Base-by-base conservation (phyloP, 768 basidiomycete species). In the Pseudohyphozyma bogoriensis region DNA sequence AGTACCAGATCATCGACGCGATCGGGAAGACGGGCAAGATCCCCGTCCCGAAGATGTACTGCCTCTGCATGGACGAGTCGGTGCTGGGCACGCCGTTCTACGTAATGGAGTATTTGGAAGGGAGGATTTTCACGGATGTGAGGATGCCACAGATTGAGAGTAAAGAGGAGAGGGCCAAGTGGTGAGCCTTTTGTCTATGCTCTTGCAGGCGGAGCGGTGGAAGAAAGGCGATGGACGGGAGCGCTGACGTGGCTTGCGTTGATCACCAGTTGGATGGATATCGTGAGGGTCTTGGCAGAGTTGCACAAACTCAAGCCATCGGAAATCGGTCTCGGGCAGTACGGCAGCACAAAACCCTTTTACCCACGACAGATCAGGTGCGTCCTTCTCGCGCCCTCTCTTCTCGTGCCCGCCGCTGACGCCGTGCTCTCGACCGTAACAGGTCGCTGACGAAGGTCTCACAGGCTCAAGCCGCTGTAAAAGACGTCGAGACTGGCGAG, bases 31-130 rank as follows among this genome's bases (percentile, higher is more conserved):
- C 90, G 73, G 95, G 93, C 80, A 3, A 71, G 35, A 83, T 96
- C 18, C 93, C 92, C 1, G 83, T 95, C 1, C 93, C 93, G 1
- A 81, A 83, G 67, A 87, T 90, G 0, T 85, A 86, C 61, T 78
- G 83, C 29, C 77, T 96, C 2, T 71, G 93, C 71, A 83, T 86
- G 68, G 88, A 96, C 70, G 76, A 69, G 37, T 69, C 75, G 4
- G 79, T 96, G 42, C 78, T 93, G 24, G 93, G 92, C 4, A 89
- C 90, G 28, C 82, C 85, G 3, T 96, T 96, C 75, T 97, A 95
- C 72, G 80, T 96, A 47, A 97, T 99, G 93, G 86, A 96, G 72
- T 97, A 87, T 72, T 71, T 97, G 47, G 84, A 93, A 26, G 93
- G 93, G 1, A 81, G 95, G 50, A 92, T 96, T 67, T 99, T 95